Evolutionary conservation across 495 filamentous ascomycete genomes (phyloP), one percentile per base, ranked within the genome.

Genomic region (Rostrohypoxylon terebratum): DNA sequence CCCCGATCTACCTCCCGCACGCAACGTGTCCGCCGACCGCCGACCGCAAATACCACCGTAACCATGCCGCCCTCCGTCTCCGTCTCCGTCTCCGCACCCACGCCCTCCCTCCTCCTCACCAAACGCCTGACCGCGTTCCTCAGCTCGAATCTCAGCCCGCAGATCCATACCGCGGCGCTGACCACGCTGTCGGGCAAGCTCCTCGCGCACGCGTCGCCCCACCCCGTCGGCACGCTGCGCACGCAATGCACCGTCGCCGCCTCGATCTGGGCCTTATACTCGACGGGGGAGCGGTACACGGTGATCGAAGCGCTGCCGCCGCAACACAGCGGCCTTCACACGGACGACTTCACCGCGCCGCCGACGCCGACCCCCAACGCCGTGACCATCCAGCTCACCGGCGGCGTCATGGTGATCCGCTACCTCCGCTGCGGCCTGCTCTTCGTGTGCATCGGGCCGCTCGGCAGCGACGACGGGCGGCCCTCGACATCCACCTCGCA

Each of bases 361-460:
- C 67, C 73, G 25, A 68, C 62, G 6, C 73, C 77, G 9, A 68
- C 62, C 10, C 73, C 77, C 11, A 75, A 42, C 63, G 74, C 73
- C 2, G 80, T 88, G 11, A 85, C 83, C 1, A 80, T 87, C 14
- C 86, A 87, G 72, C 80, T 87, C 34, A 63, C 72, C 6, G 76
- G 75, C 59, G 83, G 81, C 18, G 78, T 85, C 8, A 81, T 88
- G 60, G 76, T 84, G 34, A 83, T 88, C 44, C 77, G 85, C 2
- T 74, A 75, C 0, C 77, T 88, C 54, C 68, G 71, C 4, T 86
- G 85, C 77, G 84, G 84, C 13, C 78, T 88, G 65, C 69, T 88
- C 40, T 86, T 87, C 66, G 80, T 88, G 51, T 85, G 83, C 69
- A 79, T 87, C 51, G 85, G 85, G n/a, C 82, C 83, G n/a, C 60